These are phyloP conservation scores for Pseudonitzschia pungens DNA, from an alignment of 108 stramenopile genomes.

Conservation along the genomic window DNA sequence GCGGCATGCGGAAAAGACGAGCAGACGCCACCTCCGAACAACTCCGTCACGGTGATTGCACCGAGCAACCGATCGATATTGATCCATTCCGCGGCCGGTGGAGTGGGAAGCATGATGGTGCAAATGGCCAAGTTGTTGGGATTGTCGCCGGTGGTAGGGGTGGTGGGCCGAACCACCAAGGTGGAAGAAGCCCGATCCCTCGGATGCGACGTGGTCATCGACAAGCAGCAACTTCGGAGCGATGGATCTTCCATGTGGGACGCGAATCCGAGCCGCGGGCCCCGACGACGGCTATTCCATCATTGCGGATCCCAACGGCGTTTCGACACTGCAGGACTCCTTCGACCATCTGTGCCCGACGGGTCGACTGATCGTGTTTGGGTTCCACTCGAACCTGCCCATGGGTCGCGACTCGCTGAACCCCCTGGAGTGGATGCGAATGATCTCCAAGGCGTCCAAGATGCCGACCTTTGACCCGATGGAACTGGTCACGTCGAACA, in stretches of 20 bases:
- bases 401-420: constrained; percentile 64
- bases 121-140: constrained; percentile 86
- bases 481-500: constrained; percentile 70
- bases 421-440: constrained; percentile 78
- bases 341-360: constrained; percentile 78
- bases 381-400: constrained; percentile 88
- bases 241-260: constrained; percentile 50
- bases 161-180: constrained; percentile 79
- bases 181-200: constrained; percentile 64
- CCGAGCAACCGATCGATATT: constrained; percentile 70
- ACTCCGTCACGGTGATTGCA: constrained; percentile 2
- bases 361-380: constrained; percentile 82
- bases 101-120: constrained; percentile 82
- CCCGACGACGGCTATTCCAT: constrained; percentile 57
- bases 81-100: constrained; percentile 89
- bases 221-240: constrained; percentile 42
- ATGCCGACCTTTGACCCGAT: constrained; percentile 91
- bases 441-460: constrained; percentile 54
- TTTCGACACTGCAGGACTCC: constrained; percentile 76
- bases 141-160: constrained; percentile 70
- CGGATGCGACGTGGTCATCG: constrained; percentile 84
- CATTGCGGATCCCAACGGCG: constrained; percentile 86
- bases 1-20: neutral
- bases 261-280: constrained; percentile 35
- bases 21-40: constrained; percentile 8